Evolutionary conservation across 768 basidiomycete species (phyloP).

Genomic region (Naematelia aurantialba): DNA sequence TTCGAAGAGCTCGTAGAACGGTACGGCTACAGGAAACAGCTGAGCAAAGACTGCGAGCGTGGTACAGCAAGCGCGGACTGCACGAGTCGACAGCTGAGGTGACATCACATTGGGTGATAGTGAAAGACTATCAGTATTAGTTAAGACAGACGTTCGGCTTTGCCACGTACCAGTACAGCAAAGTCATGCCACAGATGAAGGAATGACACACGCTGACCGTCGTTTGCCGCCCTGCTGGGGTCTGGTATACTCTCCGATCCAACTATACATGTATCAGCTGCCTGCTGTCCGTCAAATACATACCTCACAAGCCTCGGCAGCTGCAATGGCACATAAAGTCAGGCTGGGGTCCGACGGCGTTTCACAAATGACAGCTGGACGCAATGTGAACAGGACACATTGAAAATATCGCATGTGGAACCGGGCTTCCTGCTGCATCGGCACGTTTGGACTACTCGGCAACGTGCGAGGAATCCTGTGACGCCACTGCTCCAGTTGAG

Average conservation of each 20-base stretch:
- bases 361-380: conserved; percentile 12
- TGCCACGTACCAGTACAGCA: conserved; percentile 6
- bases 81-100: conserved; percentile 6
- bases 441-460: conserved; percentile 1
- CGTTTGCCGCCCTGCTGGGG: conserved; percentile 5
- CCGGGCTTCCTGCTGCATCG: conserved; percentile 9
- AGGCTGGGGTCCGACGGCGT: conserved; percentile 11
- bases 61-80: conserved; percentile 17
- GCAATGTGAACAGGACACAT: conserved; percentile 9
- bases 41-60: conserved; percentile 16
- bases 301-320: conserved; percentile 21
- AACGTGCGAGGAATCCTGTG: background rate
- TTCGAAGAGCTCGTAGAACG: conserved; percentile 17
- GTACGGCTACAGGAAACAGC: conserved; percentile 15
- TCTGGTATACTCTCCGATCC: conserved; percentile 16
- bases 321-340: conserved; percentile 14
- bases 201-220: conserved; percentile 10
- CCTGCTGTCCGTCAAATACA: background rate
- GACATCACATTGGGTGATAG: conserved; percentile 11
- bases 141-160: too few species aligned
- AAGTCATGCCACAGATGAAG: conserved; percentile 17
- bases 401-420: conserved; percentile 15
- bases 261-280: background rate
- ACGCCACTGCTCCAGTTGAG: conserved; percentile 17
- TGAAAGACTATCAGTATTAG: background rate